Percentiles rank a stretch among this genome's conserved stretches.
phyloP scores from a whole-genome alignment of 1,284 basidiomycete genomes.

The Thelephora terrestris region DNA sequence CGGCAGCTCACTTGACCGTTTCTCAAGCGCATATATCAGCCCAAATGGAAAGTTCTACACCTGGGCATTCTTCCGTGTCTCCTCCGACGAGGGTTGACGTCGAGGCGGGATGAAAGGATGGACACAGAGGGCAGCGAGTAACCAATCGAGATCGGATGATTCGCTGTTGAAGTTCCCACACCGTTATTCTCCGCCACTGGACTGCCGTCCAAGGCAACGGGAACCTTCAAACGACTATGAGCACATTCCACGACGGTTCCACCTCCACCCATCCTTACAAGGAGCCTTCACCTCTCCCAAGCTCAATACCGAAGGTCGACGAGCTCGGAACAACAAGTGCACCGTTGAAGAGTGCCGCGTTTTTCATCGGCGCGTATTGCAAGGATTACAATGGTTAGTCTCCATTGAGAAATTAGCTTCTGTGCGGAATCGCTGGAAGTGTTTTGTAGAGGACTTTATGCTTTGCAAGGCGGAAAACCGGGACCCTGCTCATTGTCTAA shows the following conservation, averaged over 20 bases:
- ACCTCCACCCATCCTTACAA: slow-evolving; percentile 38
- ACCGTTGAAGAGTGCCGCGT: slow-evolving; percentile 92
- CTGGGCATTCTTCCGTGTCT: too few relatives aligned
- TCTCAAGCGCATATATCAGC: too few relatives aligned
- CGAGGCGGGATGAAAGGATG: too few relatives aligned
- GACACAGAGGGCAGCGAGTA: too few relatives aligned
- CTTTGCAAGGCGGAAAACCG: slow-evolving; percentile 92
- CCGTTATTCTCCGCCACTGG: neutral
- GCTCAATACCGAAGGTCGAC: slow-evolving; percentile 70
- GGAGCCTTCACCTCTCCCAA: slow-evolving; percentile 69
- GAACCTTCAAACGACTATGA: slow-evolving; percentile 33
- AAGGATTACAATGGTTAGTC: slow-evolving; percentile 91
- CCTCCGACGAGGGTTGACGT: too few relatives aligned
- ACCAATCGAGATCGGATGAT: too few relatives aligned
- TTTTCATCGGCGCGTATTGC: slow-evolving; percentile 96
- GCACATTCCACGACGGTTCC: slow-evolving; percentile 34
- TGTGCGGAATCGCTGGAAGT: neutral
- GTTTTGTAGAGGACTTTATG: slow-evolving; percentile 90
- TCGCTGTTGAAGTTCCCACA: too few relatives aligned
- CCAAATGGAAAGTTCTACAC: too few relatives aligned
- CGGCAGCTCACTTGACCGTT: too few relatives aligned
- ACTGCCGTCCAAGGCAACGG: neutral
- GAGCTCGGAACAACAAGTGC: slow-evolving; percentile 91
- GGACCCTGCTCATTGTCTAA: slow-evolving; percentile 89
- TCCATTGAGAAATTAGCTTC: slow-evolving; percentile 1